Base-by-base conservation (phyloP, 2,329 filamentous ascomycete genomes). In the Plenodomus lindquistii region DNA sequence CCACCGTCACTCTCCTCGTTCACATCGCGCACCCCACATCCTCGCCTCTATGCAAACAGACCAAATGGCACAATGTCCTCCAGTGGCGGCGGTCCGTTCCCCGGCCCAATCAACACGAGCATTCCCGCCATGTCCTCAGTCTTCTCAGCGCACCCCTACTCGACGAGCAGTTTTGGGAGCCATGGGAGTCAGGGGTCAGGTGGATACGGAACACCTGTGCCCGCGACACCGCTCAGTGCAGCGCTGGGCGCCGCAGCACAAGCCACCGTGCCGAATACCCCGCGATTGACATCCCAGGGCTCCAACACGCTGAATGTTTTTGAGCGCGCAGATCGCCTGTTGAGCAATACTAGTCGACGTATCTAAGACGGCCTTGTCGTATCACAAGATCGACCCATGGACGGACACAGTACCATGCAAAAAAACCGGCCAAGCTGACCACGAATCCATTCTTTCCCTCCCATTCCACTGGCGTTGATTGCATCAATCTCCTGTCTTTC, bases 241-340 rank as follows among this genome's bases (percentile, higher is more conserved):
- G 92, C 92, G 1, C 79, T 97, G 4, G 93, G 92, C 0, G 91
- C 92, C 5, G 92, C 92, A 17, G 89, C 91, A 45, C 91, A 96
- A 72, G 91, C 92, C 1, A 97, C 91, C 0, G 86, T 96, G 10
- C 88, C 90, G 3, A 89, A 89, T 42, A 72, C 67, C 13, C 69
- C 67, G 19, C 65, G 64, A 29, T 59, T 64, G 21, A 54, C 54
- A 21, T 54, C 59, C 2, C 60, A 60, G 11, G 52, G 54, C 4
- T 61, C 62, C 10, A 63, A 57, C 31, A 64, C 61, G 2, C 65
- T 69, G 37, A 69, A 69, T 21, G 66, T 71, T 19, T 71, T 71
- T 38, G 69, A 71, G 50, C 60, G 68, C 34, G 68, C 67, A 18
- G 69, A 72, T 44, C 57, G 67, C 16, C 50, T 70, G 27, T 53